Evolutionary conservation across 306 rosid species (phyloP).

Genomic region (Cotoneaster glaucophyllus): DNA sequence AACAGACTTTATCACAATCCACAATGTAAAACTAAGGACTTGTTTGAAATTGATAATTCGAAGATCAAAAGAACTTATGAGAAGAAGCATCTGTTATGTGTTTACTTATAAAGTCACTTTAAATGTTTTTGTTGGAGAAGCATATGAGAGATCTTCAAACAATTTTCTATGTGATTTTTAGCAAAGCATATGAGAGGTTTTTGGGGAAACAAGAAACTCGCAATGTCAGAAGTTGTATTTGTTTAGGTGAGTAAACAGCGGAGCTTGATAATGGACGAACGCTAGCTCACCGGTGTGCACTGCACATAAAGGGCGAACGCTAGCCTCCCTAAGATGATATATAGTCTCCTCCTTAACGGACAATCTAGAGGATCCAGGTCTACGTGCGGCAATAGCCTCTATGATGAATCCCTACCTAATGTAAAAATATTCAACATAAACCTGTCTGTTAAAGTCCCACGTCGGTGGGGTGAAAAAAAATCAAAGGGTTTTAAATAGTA

Average conservation of each 20-base stretch:
- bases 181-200: not conserved
- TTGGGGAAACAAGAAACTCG: not conserved
- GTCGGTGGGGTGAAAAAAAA: too few relatives aligned
- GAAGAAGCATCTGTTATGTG: not conserved
- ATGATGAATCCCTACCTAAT: not conserved
- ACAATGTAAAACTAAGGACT: not conserved
- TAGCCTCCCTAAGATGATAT: too few relatives aligned
- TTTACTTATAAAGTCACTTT: too few relatives aligned
- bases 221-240: not conserved
- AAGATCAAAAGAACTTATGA: not conserved
- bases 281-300: too few relatives aligned
- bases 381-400: not conserved
- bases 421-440: too few relatives aligned
- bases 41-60: too few relatives aligned
- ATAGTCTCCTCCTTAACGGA: not conserved
- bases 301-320: too few relatives aligned
- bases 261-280: too few relatives aligned
- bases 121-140: not conserved
- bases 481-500: too few relatives aligned
- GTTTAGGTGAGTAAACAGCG: too few relatives aligned
- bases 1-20: not conserved
- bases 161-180: not conserved
- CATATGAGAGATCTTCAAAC: not conserved
- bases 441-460: too few relatives aligned
- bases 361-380: not conserved